These are phyloP conservation scores for Fusarium sp. DNA, from an alignment of 2,329 filamentous ascomycete species.

Conservation along the genomic window DNA sequence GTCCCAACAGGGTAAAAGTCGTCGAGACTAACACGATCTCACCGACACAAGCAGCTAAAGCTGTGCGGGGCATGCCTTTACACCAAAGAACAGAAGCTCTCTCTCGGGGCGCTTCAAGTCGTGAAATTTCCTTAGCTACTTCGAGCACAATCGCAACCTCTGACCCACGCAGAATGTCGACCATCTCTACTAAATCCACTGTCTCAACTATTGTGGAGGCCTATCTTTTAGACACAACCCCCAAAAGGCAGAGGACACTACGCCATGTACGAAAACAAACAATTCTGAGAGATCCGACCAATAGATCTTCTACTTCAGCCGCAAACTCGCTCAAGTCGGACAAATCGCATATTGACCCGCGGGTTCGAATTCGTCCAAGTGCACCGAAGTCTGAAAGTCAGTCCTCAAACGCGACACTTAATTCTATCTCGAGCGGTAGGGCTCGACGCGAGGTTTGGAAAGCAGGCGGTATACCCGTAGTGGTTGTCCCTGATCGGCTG, in stretches of 20 bases:
- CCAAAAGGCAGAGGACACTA: constrained; percentile 65
- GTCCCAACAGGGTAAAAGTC: constrained; percentile 54
- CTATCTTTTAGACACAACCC: constrained; percentile 63
- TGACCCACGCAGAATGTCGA: constrained; percentile 64
- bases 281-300: constrained; percentile 60
- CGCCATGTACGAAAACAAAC: constrained; percentile 71
- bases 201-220: constrained; percentile 70
- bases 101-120: constrained; percentile 43
- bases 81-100: constrained; percentile 54
- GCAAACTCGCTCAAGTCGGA: constrained; percentile 24
- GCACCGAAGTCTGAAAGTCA: constrained; percentile 60
- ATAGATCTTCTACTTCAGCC: constrained; percentile 20
- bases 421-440: constrained; percentile 65
- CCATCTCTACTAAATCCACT: constrained; percentile 66
- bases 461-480: constrained; percentile 71
- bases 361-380: constrained; percentile 46
- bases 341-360: constrained; percentile 46
- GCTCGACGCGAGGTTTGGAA: constrained; percentile 71
- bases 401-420: constrained; percentile 61
- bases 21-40: constrained; percentile 62
- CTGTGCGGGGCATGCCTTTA: constrained; percentile 61
- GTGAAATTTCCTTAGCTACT: constrained; percentile 47
- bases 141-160: constrained; percentile 56
- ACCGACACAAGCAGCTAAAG: constrained; percentile 65
- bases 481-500: constrained; percentile 70